Conservation (phyloP, 1,139 yeast genomes). For the Casaregolazyma lundiana region DNA sequence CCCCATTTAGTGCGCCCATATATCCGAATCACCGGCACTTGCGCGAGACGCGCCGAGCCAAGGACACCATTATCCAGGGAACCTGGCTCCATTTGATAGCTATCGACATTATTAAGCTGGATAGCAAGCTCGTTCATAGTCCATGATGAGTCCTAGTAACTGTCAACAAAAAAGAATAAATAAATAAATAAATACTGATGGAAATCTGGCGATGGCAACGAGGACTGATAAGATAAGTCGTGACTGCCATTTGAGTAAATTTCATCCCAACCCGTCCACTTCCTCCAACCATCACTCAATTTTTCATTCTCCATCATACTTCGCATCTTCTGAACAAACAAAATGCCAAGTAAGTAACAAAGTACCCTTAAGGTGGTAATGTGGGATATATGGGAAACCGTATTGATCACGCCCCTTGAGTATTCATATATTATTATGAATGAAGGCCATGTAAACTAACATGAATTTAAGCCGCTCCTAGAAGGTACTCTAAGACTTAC, state of each 20-base stretch:
- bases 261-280: conserved; percentile 1
- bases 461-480: conserved; percentile 56
- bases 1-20: conserved; percentile 64
- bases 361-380: conserved; percentile 1
- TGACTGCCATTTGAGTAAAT: conserved; percentile 9
- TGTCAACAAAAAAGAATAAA: background rate
- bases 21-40: conserved; percentile 71
- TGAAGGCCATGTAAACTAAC: conserved; percentile 11
- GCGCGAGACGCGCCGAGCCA: conserved; percentile 28
- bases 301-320: conserved; percentile 9
- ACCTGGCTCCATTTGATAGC: conserved; percentile 52
- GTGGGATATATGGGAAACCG: background rate
- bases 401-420: conserved; percentile 4
- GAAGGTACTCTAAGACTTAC: conserved; percentile 99
- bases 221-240: background rate
- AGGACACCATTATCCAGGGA: conserved; percentile 37
- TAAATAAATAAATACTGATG: background rate
- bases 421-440: conserved; percentile 7
- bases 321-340: conserved; percentile 4
- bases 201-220: background rate
- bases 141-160: background rate
- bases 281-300: conserved; percentile 3
- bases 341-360: conserved; percentile 11
- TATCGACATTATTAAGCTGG: conserved; percentile 47
- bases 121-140: conserved; percentile 12